phyloP scores from a whole-genome alignment of 257 asterid species.

The Nicotiana benthamiana region DNA sequence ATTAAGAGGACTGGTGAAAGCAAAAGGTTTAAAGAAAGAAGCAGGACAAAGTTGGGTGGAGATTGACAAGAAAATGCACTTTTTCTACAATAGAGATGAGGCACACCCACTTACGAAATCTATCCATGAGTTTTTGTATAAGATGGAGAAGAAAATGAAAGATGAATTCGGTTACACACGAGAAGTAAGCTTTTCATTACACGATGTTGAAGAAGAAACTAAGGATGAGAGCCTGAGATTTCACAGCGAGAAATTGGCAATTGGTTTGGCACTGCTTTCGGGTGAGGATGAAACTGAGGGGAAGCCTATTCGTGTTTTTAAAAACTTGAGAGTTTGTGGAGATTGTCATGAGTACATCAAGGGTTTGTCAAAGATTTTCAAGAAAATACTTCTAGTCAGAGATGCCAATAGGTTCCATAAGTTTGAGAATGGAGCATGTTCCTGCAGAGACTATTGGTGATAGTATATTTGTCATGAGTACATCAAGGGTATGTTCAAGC shows the following conservation, averaged over 20 bases:
- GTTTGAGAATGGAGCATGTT: constrained; percentile 41
- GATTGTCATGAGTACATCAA: constrained; percentile 48
- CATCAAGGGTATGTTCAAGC: constrained; percentile 27
- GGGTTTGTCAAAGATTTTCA: constrained; percentile 36
- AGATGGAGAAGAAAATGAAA: constrained; percentile 37
- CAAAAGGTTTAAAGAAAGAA: constrained; percentile 45
- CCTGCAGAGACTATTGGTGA: constrained; percentile 47
- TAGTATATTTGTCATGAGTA: not conserved
- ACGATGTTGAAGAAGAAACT: constrained; percentile 46
- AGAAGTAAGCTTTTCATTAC: constrained; percentile 34
- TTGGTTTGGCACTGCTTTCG: constrained; percentile 35
- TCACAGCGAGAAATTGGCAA: constrained; percentile 48
- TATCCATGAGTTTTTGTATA: constrained; percentile 27
- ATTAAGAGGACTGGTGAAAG: constrained; percentile 31
- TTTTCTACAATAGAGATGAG: constrained; percentile 41
- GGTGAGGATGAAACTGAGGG: constrained; percentile 20
- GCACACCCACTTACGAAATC: constrained; percentile 26
- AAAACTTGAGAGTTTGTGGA: constrained; percentile 48
- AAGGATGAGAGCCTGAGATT: constrained; percentile 37
- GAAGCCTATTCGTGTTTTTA: constrained; percentile 30
- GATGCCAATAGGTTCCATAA: constrained; percentile 47
- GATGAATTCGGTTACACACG: constrained; percentile 30
- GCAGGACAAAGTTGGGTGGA: constrained; percentile 58
- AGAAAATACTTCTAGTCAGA: constrained; percentile 30
- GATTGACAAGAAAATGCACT: constrained; percentile 35